Evolutionary conservation across 768 basidiomycete genomes (phyloP), one percentile per base, ranked within the genome.

Genomic region (Tremella yokohamensis): DNA sequence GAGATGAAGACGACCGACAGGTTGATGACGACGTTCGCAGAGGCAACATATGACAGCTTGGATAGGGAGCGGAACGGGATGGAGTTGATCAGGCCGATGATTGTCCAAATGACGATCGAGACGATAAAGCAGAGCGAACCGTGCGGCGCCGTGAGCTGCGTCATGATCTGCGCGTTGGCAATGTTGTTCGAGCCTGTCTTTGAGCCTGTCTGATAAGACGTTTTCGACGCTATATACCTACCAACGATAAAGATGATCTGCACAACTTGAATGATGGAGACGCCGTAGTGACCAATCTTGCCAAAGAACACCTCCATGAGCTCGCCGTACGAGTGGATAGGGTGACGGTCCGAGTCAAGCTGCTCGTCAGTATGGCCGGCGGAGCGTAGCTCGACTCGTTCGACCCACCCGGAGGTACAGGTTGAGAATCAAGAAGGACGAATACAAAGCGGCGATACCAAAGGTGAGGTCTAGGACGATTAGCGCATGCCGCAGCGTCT

Each of bases 241-340:
- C 51, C 51, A 18, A 52, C 51, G 18, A 52, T 25, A 26, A 52
- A 52, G 16, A 52, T 25, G 38, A 52, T 52, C 20, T 52, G 51
- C 29, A 52, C 25, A 11, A 52, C 51, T 24, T 52, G 51, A 13
- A 52, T 39, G 34, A 19, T 20, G 19, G 51, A 34, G 22, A 52
- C 51, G 25, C 15, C n/a, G 38, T 52, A 52, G 37, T 52, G 51
- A 12, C 51, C 51, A 18, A 52, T 40, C 37, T 39, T 52, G 37
- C 51, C 51, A 18, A 52, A 52, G 37, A 52, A 52, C 26, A 52
- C 51, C 24, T 52, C 51, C 34, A 52, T 38, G 29, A 52, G 26
- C 24, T 52, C 51, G 38, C 51, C 51, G 29, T n/a, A 52, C n/a
- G 51, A 38, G 29, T 39, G 51, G 8, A 52, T 52, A 15, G 51